phyloP scores from a whole-genome alignment of 169 alveolate genomes.

The Plasmodium malariae region DNA sequence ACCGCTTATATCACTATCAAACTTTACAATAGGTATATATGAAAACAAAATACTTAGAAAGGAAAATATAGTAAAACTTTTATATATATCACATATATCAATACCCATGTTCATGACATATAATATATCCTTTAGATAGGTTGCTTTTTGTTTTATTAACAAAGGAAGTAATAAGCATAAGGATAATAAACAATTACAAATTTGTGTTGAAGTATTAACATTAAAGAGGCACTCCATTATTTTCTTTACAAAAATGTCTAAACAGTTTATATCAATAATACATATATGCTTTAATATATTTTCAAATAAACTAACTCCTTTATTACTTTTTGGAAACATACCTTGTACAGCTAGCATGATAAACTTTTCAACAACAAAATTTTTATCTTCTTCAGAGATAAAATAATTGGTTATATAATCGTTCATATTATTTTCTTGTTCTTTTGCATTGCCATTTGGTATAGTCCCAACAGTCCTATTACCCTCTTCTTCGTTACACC shows the following conservation, averaged over 20 bases:
- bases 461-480: too few relatives aligned
- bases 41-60: slow-evolving; percentile 65
- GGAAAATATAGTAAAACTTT: slow-evolving; percentile 70
- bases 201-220: slow-evolving; percentile 68
- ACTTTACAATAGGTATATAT: slow-evolving; percentile 55
- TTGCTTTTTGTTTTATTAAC: slow-evolving; percentile 48
- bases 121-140: slow-evolving; percentile 41
- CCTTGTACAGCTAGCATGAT: slow-evolving; percentile 57
- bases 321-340: slow-evolving; percentile 63
- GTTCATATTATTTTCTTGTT: not conserved
- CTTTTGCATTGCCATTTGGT: too few relatives aligned
- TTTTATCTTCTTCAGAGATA: slow-evolving; percentile 55
- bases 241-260: slow-evolving; percentile 56
- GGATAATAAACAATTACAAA: slow-evolving; percentile 64
- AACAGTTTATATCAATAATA: slow-evolving; percentile 50
- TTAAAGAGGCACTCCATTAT: slow-evolving; percentile 50
- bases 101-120: slow-evolving; percentile 65
- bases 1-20: slow-evolving; percentile 19
- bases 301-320: slow-evolving; percentile 70
- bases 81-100: slow-evolving; percentile 68
- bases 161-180: slow-evolving; percentile 66
- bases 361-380: slow-evolving; percentile 52
- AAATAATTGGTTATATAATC: slow-evolving; percentile 47
- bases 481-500: not conserved
- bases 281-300: slow-evolving; percentile 69